Base-by-base conservation (phyloP, 2,329 filamentous ascomycete species). In the Ascosphaera apis region DNA sequence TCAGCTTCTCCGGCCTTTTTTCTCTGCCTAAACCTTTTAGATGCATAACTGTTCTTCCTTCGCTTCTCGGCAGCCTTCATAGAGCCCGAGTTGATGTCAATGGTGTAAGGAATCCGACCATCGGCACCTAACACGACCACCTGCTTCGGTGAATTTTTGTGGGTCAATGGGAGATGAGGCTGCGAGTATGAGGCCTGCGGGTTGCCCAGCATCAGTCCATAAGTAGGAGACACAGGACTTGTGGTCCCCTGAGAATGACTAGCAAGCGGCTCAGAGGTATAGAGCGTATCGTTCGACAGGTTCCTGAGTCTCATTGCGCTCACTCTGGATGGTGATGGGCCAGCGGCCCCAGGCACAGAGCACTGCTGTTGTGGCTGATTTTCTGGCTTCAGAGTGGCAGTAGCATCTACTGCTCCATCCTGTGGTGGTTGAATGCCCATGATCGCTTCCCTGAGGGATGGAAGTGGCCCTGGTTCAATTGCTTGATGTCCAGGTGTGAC, bases 21-120 rank as follows among this genome's bases (percentile, higher is more conserved):
- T 18, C 55, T 50, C 31, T 57, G 53, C 25, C 56, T 53, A 39
- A 58, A 58, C 15, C 56, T 43, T 33, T 53, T 46, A 2, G 55
- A 58, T 2, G 56, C 56, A 36, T 54, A 50, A 35, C 56, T 58
- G 44, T 59, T 59, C 2, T 55, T 55, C 40, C 53, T 54, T 6
- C 56, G 50, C 40, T 57, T 58, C 39, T 56, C 54, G 1, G 54
- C 53, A 38, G 58, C 55, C 33, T 48, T 55, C 16, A 49, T 48
- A 1, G 56, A 58, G 4, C 55, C 56, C 2, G 56, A 57, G 33
- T 58, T 57, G 27, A 53, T 38, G 36, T 59, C 56, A 33, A 57
- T 36, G 5, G 52, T 45, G 13, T 54, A 51, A 3, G 52, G 54
- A 35, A 58, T 56, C 44, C 54, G 48, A 16, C 46, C 48, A 16